These are phyloP conservation scores for Lactifluus hygrophoroides DNA, from an alignment of 768 basidiomycete genomes.

Conservation along the genomic window DNA sequence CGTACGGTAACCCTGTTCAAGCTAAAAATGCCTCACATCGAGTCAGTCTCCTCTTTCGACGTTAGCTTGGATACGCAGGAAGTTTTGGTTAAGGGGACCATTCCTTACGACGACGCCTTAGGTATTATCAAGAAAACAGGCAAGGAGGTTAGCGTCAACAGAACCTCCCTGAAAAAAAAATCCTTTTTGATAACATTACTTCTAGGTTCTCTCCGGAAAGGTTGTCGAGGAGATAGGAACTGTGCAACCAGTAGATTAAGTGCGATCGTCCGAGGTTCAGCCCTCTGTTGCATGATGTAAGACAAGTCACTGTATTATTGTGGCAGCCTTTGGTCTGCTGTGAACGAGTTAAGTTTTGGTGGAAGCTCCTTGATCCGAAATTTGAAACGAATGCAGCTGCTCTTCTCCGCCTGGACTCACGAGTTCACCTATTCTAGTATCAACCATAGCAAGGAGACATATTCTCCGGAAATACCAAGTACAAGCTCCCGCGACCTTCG, in stretches of 20 bases:
- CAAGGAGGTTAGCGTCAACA: slow-evolving; percentile 53
- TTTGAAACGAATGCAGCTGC: neutral
- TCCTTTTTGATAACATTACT: neutral
- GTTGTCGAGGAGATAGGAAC: slow-evolving; percentile 1
- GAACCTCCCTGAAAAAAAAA: neutral
- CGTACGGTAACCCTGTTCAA: neutral
- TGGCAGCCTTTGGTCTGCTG: neutral
- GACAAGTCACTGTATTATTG: neutral
- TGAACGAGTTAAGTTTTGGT: neutral
- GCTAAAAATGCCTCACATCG: slow-evolving; percentile 21
- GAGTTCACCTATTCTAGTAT: too few relatives aligned
- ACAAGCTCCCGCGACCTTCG: neutral
- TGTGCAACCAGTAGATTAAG: neutral
- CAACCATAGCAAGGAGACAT: neutral
- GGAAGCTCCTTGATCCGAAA: neutral
- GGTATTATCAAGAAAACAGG: slow-evolving; percentile 86
- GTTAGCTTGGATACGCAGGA: slow-evolving; percentile 63
- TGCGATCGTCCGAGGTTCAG: neutral
- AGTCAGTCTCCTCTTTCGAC: slow-evolving; percentile 41
- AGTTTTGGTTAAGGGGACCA: slow-evolving; percentile 56
- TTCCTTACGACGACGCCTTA: slow-evolving; percentile 55
- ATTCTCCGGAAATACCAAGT: neutral
- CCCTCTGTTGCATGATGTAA: neutral
- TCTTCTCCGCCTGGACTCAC: too few relatives aligned
- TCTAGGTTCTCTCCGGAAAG: slow-evolving; percentile 13